Base-by-base conservation (phyloP, 345 rosid species). In the Eutrema heterophyllum region DNA sequence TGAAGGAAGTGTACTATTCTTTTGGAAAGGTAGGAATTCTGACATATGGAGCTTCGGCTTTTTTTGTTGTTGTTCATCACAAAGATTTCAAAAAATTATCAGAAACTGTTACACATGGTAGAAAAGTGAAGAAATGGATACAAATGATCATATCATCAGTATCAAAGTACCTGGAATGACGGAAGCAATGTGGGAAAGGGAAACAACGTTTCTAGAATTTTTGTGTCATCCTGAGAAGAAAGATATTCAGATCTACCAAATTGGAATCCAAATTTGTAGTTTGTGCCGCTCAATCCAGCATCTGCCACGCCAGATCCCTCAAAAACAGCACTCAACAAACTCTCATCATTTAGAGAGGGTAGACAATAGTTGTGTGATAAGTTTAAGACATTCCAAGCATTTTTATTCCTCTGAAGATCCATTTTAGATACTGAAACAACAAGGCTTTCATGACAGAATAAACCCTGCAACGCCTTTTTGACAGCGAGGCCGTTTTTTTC, bases 181-280 rank as follows among this genome's bases (percentile, higher is more conserved):
- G 97, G 99, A 83, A 96, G 99, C 71, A 92, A 50, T 45, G 98
- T 92, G 46, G 98, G 99, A 78, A 87, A 90, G 54, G 96, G 97
- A 81, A 96, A 92, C 81, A 90, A 76, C n/a, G 60, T 72, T 89
- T 92, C 90, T 61, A 96, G 70, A 68, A 86, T 58, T 73, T 82
- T 79, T 43, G 70, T 61, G 36, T 87, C 96, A 79, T 80, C 76
- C 73, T 85, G 85, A 45, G 88, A 82, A 79, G 81, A 86, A 80
- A 68, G 81, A 81, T 84, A 72, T 68, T 88, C 86, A 80, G 84
- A 77, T 74, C 76, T 77, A 73, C 86, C 84, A 84, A 82, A 89
- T 62, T 80, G 94, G 84, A 89, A 92, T 70, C 96, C 96, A 75
- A 84, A 83, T 53, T 81, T 77, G 83, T 85, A 86, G 86, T 89